Conservation (phyloP, 208 protist genomes). For the Zelonia costaricensis region DNA sequence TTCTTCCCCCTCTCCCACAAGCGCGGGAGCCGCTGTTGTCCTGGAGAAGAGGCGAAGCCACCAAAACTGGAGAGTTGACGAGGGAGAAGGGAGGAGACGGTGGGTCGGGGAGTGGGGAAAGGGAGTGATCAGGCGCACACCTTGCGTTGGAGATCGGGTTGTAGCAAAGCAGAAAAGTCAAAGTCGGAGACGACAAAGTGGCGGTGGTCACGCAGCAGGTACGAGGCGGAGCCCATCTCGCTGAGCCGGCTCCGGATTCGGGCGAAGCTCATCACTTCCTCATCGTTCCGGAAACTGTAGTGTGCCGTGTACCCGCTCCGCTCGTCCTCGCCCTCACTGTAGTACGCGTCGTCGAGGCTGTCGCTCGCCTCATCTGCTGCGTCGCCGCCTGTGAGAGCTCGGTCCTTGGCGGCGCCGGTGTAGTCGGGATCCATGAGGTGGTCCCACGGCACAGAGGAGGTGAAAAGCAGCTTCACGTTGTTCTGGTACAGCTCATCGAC, state of each 20-base stretch:
- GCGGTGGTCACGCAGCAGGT: constrained; percentile 68
- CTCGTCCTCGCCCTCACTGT: constrained; percentile 85
- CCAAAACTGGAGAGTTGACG: neutral
- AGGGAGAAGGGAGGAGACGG: neutral
- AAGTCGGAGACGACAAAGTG: constrained; percentile 76
- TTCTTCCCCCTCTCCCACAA: too few relatives aligned
- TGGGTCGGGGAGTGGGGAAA: neutral
- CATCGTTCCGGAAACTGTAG: constrained; percentile 72
- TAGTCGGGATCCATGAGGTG: constrained; percentile 41
- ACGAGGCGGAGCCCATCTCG: constrained; percentile 77
- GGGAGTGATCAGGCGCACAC: constrained; percentile 4
- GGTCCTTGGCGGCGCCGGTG: neutral
- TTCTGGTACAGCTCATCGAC: constrained; percentile 91
- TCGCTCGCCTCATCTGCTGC: neutral
- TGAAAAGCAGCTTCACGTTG: constrained; percentile 89
- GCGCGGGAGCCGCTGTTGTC: too few relatives aligned
- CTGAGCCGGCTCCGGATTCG: constrained; percentile 74
- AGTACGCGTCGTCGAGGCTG: constrained; percentile 11
- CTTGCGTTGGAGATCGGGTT: constrained; percentile 16
- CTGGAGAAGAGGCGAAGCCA: neutral
- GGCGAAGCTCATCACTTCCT: constrained; percentile 77
- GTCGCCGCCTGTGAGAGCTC: too few relatives aligned
- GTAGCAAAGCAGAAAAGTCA: constrained; percentile 52
- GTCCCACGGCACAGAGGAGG: constrained; percentile 70
- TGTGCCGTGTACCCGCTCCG: constrained; percentile 60